phyloP scores from a whole-genome alignment of 176 grass and related monocot genomes.

The Elaeis guineensis region DNA sequence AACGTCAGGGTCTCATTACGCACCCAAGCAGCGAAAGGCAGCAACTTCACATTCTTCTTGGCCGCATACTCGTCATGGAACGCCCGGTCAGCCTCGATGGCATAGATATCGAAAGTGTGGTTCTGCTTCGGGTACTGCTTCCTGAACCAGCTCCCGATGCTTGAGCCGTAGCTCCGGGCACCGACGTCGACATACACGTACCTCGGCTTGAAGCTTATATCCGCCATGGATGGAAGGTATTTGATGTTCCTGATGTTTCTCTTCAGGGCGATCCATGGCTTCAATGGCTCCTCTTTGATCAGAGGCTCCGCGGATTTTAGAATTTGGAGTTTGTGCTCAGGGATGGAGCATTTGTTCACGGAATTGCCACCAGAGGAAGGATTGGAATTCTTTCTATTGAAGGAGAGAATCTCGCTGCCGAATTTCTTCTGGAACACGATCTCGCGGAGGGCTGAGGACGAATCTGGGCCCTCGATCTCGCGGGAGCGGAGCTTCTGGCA shows the following conservation, averaged over 20 bases:
- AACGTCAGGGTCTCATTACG: constrained; percentile 60
- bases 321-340: constrained; percentile 39
- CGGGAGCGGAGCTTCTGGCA: constrained; percentile 30
- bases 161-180: constrained; percentile 58
- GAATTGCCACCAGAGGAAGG: constrained; percentile 24
- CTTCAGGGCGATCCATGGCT: constrained; percentile 67
- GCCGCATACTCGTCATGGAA: constrained; percentile 55
- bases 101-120: constrained; percentile 61
- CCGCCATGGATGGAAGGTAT: constrained; percentile 47
- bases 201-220: constrained; percentile 56
- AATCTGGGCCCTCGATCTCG: constrained; percentile 27
- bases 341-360: constrained; percentile 20
- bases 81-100: constrained; percentile 58
- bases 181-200: constrained; percentile 72
- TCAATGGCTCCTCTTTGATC: constrained; percentile 50
- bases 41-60: constrained; percentile 46
- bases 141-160: constrained; percentile 70
- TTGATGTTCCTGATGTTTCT: constrained; percentile 56
- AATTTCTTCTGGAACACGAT: constrained; percentile 51
- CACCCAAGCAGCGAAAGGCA: constrained; percentile 76
- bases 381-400: constrained; percentile 6
- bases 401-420: constrained; percentile 11
- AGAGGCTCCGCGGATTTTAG: constrained; percentile 41
- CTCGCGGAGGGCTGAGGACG: constrained; percentile 23
- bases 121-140: constrained; percentile 87